These are phyloP conservation scores for Drechslera avenae DNA, from an alignment of 2,329 filamentous ascomycete species.

Conservation along the genomic window DNA sequence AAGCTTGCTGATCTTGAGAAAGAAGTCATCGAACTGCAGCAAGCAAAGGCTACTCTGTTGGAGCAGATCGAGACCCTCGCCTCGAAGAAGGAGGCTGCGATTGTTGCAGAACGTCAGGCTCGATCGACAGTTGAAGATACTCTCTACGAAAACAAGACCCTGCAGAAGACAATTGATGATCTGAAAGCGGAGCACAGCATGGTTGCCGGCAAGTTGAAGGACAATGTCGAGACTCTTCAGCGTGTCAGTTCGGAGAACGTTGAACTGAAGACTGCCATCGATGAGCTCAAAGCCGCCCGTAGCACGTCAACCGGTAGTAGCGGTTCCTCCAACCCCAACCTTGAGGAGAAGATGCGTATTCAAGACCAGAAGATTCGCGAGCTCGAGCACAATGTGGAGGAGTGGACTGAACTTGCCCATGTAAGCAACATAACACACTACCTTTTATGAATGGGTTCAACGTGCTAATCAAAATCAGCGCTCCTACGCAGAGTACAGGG, in stretches of 20 bases:
- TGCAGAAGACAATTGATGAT: neutral
- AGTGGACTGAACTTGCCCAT: slow-evolving; percentile 33
- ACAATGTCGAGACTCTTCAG: no score
- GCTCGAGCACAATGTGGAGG: slow-evolving; percentile 15
- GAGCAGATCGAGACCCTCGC: slow-evolving; percentile 15
- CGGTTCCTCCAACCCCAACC: neutral
- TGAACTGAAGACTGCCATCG: no score
- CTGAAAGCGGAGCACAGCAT: no score
- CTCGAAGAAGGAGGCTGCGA: slow-evolving; percentile 13
- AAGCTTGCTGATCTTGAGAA: slow-evolving; percentile 25
- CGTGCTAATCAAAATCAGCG: slow-evolving; percentile 2
- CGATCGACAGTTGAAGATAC: slow-evolving; percentile 5
- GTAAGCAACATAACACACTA: no score
- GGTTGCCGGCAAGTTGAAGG: no score
- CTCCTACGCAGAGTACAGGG: slow-evolving; percentile 36
- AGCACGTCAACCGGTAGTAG: neutral
- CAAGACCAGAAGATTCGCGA: slow-evolving; percentile 17
- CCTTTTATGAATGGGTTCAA: no score
- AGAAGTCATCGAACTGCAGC: slow-evolving; percentile 6
- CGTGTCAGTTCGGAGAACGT: no score
- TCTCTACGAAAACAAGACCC: slow-evolving; percentile 12
- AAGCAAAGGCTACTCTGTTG: slow-evolving; percentile 10
- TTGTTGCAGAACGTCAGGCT: slow-evolving; percentile 2
- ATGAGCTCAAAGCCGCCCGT: neutral
- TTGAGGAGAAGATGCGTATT: neutral